phyloP scores from a whole-genome alignment of 2,329 filamentous ascomycete genomes.

The Aspergillus persii region DNA sequence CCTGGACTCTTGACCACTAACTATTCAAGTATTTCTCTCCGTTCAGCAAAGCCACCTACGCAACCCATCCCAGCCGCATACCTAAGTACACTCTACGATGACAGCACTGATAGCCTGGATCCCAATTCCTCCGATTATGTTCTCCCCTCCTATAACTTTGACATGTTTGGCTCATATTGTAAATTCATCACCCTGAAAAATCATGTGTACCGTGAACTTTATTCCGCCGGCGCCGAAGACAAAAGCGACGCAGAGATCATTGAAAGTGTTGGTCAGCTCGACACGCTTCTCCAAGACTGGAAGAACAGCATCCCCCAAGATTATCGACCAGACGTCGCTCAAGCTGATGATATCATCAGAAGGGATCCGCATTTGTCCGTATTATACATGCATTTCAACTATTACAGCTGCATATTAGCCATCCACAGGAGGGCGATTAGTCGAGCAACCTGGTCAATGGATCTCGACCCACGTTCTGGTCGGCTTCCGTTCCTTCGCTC shows the following conservation, averaged over 20 bases:
- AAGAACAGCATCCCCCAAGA: neutral
- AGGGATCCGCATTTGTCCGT: neutral
- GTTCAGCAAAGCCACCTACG: neutral
- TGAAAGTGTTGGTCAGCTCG: neutral
- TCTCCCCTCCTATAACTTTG: neutral
- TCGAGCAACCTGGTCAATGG: neutral
- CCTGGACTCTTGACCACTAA: neutral
- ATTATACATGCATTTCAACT: neutral
- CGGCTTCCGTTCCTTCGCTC: neutral
- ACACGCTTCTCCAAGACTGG: constrained; percentile 2
- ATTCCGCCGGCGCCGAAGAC: neutral
- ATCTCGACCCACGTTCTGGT: neutral
- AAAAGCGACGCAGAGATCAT: neutral
- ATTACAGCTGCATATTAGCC: neutral
- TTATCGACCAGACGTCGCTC: neutral
- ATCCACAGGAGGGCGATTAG: neutral
- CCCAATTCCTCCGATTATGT: neutral
- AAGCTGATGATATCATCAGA: neutral
- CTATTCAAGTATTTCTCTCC: neutral
- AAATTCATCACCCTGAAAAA: neutral
- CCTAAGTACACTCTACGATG: neutral
- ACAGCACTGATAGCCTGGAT: neutral
- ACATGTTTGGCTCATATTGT: neutral
- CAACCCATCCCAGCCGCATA: neutral
- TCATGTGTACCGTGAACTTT: constrained; percentile 1